Evolutionary conservation across 148 eudicot species (phyloP).

Genomic region (Vaccinium darrowii): DNA sequence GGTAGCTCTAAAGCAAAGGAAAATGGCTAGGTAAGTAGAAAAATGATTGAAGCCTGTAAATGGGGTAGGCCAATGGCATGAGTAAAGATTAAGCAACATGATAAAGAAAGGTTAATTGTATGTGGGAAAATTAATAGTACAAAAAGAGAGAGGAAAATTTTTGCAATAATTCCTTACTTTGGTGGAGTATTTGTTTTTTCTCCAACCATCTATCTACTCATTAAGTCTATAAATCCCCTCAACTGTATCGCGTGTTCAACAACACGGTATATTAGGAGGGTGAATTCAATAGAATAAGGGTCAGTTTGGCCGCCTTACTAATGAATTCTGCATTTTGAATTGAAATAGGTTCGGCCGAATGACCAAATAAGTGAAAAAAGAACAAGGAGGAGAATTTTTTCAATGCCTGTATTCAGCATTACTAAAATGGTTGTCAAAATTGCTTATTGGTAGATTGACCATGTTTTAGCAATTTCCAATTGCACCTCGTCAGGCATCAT

Average conservation of each 20-base stretch:
- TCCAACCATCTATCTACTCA: background rate
- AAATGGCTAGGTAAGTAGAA: background rate
- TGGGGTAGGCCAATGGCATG: slow-evolving; percentile 16
- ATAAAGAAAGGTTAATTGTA: background rate
- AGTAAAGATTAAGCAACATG: slow-evolving; percentile 22
- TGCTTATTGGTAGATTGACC: no score
- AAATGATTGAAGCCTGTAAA: slow-evolving; percentile 11
- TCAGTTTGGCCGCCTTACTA: background rate
- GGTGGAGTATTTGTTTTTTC: background rate
- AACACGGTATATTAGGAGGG: background rate
- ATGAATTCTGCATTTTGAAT: background rate
- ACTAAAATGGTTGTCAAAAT: no score
- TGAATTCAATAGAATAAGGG: background rate
- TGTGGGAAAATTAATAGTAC: background rate
- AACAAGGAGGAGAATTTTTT: no score
- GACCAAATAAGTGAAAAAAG: no score
- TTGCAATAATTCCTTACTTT: background rate
- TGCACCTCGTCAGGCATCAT: no score
- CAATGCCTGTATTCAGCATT: no score
- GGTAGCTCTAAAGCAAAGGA: slow-evolving; percentile 9
- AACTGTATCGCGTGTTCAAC: background rate
- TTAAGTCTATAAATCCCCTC: background rate
- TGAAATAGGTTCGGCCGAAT: no score
- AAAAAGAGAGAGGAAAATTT: background rate
- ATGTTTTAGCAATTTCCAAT: no score